Conservation (phyloP, 176 grass and related monocot genomes). For the Carex scoparia region DNA sequence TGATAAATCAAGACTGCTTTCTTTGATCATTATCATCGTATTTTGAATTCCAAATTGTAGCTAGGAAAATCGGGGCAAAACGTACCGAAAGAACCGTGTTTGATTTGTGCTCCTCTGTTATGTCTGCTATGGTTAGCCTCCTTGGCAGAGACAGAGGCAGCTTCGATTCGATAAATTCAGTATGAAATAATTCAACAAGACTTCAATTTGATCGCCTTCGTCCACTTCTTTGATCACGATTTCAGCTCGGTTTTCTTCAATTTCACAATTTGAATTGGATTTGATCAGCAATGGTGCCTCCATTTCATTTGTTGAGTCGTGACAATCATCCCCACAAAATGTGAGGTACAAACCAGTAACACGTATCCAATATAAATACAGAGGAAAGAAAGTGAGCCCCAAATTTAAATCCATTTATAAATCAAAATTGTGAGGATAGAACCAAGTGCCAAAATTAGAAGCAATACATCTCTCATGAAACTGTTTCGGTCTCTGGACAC, state of each 20-base stretch:
- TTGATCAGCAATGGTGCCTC: conserved; percentile 30
- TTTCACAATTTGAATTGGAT: conserved; percentile 27
- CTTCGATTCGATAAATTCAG: neutral
- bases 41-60: no score
- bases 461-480: no score
- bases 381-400: conserved; percentile 60
- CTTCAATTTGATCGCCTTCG: neutral
- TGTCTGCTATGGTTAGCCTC: conserved; percentile 73
- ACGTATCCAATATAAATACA: conserved; percentile 66
- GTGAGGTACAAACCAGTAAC: conserved; percentile 60
- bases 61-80: no score
- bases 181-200: conserved; percentile 23
- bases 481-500: conserved; percentile 37
- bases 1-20: no score
- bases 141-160: conserved; percentile 79
- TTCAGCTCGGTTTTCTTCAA: conserved; percentile 3
- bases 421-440: conserved; percentile 49
- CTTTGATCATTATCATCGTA: no score
- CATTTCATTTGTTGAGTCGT: conserved; percentile 18
- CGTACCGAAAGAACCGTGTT: no score
- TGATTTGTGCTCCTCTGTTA: no score
- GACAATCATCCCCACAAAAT: conserved; percentile 35
- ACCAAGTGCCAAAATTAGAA: conserved; percentile 53
- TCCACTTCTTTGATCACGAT: conserved; percentile 25
- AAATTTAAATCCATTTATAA: conserved; percentile 47